Conservation (phyloP, 2,329 filamentous ascomycete genomes). For the Fulvia fulva region DNA sequence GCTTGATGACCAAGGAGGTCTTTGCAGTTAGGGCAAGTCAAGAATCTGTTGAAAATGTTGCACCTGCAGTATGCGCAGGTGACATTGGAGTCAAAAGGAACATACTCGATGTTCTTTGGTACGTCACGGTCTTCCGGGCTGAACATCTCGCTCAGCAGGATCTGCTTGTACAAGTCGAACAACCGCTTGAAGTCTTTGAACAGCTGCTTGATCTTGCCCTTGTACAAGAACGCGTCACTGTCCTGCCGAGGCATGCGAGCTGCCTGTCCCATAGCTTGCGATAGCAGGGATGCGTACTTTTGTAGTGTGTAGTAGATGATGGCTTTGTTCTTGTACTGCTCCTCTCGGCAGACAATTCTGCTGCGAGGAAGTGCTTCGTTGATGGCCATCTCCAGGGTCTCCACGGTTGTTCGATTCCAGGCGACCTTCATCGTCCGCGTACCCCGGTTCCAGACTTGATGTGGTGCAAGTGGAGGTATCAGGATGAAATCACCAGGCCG, state of each 20-base stretch:
- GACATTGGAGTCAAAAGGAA: conserved; percentile 84
- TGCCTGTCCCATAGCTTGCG: conserved; percentile 53
- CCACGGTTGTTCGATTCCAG: conserved; percentile 92
- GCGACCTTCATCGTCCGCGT: conserved; percentile 96
- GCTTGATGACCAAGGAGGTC: conserved; percentile 58
- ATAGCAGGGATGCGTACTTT: conserved; percentile 64
- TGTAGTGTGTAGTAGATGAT: conserved; percentile 84
- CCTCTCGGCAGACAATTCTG: conserved; percentile 87
- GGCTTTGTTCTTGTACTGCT: conserved; percentile 98
- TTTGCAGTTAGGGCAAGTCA: conserved; percentile 85
- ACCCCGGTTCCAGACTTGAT: conserved; percentile 97
- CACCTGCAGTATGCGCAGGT: conserved; percentile 94
- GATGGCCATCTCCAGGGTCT: conserved; percentile 82
- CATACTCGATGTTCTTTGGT: conserved; percentile 65
- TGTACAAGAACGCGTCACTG: conserved; percentile 31
- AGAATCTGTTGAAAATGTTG: conserved; percentile 95
- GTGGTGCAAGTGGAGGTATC: conserved; percentile 85
- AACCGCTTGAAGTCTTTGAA: conserved; percentile 77
- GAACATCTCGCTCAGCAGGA: conserved; percentile 85
- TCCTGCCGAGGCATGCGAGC: conserved; percentile 35
- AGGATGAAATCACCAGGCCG: conserved; percentile 87
- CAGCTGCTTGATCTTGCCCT: conserved; percentile 63
- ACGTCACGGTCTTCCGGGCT: conserved; percentile 54
- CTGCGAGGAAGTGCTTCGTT: conserved; percentile 84
- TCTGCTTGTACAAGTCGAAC: conserved; percentile 70